Evolutionary conservation across 2,329 filamentous ascomycete species (phyloP), one percentile per base, ranked within the genome.

Genomic region (Coniochaeta prunicola): DNA sequence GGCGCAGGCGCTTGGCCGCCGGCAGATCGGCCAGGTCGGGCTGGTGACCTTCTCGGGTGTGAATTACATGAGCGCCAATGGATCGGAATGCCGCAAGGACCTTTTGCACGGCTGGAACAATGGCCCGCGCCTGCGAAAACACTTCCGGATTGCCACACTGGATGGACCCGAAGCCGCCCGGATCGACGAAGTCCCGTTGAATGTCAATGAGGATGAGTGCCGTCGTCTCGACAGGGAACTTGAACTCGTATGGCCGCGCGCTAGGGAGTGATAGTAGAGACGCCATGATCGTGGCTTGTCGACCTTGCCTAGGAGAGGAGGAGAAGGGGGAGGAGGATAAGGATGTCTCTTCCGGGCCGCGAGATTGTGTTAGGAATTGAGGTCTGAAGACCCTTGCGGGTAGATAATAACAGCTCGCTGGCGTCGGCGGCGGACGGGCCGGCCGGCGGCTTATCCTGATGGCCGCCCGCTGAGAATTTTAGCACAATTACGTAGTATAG

Each of bases 201-300:
- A 83, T 79, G 68, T 84, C 80, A 64, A 83, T 78, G 59, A 84
- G 73, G 3, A 83, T 67, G 33, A 83, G 69, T 1, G 80, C 80
- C 4, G 80, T 82, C 31, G 31, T 33, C 31, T 33, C 31, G 12
- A 33, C 12, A 9, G 71, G 67, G 55, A 80, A 72, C 15, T 67
- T 66, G 57, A 67, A 73, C 15, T 65, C 64, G 59, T 70, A 70
- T 2, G 69, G 70, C 53, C 61, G 50, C 34, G 63, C 62, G 31
- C 61, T 63, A 17, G 59, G 61, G 17, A 64, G 63, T 8, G 61
- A 58, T 3, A 64, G 53, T 17, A 58, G 21, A 45, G 40, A 45
- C 40, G 40, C 40, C 40, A 45, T 45, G 40, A 15, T 45, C 40
- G 40, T 45, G 40, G 17, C 40, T 45, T 15, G 40, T 45, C 40